Conservation (phyloP, 768 basidiomycete genomes). For the Podaxis sp. region DNA sequence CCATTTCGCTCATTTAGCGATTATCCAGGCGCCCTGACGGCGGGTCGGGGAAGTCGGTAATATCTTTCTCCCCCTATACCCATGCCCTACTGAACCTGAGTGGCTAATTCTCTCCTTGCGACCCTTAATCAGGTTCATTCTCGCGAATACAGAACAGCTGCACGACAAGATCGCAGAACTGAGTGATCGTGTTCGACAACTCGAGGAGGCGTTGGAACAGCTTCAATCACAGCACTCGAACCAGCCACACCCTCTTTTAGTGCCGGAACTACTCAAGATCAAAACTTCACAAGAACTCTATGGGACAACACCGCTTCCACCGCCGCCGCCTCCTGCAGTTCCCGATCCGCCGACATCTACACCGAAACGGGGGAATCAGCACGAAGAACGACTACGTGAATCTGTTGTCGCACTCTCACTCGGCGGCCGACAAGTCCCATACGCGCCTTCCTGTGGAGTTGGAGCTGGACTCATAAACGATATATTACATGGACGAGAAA, state of each 20-base stretch:
- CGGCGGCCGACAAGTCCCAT: constrained; percentile 4
- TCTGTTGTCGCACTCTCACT: constrained; percentile 18
- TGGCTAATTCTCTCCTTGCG: constrained; percentile 12
- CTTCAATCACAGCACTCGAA: constrained; percentile 40
- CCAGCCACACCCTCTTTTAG: constrained; percentile 54
- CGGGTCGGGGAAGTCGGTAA: constrained; percentile 63
- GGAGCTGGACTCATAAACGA: too few relatives aligned
- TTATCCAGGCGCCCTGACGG: constrained; percentile 54
- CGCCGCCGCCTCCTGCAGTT: constrained; percentile 7
- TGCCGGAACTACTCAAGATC: constrained; percentile 57
- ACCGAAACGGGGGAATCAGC: neutral
- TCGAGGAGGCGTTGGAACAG: constrained; percentile 57
- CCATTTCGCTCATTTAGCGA: neutral
- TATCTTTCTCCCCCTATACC: neutral
- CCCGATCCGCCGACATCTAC: constrained; percentile 5
- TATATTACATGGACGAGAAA: constrained; percentile 16
- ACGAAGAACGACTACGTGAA: constrained; percentile 18
- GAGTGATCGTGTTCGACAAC: constrained; percentile 60
- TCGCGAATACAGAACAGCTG: constrained; percentile 65
- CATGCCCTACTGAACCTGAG: constrained; percentile 4
- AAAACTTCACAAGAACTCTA: constrained; percentile 71
- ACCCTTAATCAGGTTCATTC: constrained; percentile 51
- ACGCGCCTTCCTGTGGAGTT: too few relatives aligned
- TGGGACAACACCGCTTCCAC: constrained; percentile 24
- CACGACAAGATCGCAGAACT: constrained; percentile 64